These are phyloP conservation scores for Tetrahymena malaccensis DNA, from an alignment of 73 alveolate species.

Conservation along the genomic window DNA sequence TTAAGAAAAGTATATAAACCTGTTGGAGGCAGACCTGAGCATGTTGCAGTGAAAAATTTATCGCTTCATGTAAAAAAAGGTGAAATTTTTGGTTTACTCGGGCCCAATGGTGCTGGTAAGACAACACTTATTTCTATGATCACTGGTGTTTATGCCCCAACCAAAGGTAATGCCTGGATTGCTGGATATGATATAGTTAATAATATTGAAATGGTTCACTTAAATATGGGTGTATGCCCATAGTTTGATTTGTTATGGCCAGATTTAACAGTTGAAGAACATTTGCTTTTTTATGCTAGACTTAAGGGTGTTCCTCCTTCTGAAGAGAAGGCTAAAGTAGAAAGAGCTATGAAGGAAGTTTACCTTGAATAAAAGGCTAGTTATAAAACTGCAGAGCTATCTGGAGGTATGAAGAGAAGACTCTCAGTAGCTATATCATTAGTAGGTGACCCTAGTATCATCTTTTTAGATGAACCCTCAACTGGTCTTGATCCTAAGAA, in stretches of 20 bases:
- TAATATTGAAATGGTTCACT: conserved; percentile 71
- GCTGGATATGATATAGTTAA: conserved; percentile 84
- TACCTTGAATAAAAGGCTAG: conserved; percentile 69
- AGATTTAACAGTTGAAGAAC: conserved; percentile 90
- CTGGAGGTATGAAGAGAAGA: conserved; percentile 97
- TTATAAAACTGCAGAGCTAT: conserved; percentile 68
- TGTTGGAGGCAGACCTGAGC: conserved; percentile 59
- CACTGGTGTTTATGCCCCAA: conserved; percentile 89
- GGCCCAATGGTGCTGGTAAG: conserved; percentile 99
- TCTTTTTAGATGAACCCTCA: conserved; percentile 96
- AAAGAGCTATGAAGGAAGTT: conserved; percentile 86
- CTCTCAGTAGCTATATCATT: conserved; percentile 86
- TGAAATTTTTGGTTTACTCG: conserved; percentile 93
- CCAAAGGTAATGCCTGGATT: conserved; percentile 92
- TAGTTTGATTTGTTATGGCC: conserved; percentile 92
- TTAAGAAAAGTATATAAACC: conserved; percentile 57
- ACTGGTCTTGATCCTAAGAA: conserved; percentile 97
- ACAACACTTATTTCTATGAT: conserved; percentile 91
- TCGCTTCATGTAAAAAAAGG: conserved; percentile 66
- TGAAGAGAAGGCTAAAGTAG: conserved; percentile 56
- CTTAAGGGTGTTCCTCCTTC: conserved; percentile 77
- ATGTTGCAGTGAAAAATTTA: conserved; percentile 74
- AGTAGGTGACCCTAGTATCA: conserved; percentile 87
- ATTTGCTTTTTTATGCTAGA: conserved; percentile 84
- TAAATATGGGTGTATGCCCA: conserved; percentile 96